phyloP scores from a whole-genome alignment of 805 yeast species.

The Starmerella geochares region DNA sequence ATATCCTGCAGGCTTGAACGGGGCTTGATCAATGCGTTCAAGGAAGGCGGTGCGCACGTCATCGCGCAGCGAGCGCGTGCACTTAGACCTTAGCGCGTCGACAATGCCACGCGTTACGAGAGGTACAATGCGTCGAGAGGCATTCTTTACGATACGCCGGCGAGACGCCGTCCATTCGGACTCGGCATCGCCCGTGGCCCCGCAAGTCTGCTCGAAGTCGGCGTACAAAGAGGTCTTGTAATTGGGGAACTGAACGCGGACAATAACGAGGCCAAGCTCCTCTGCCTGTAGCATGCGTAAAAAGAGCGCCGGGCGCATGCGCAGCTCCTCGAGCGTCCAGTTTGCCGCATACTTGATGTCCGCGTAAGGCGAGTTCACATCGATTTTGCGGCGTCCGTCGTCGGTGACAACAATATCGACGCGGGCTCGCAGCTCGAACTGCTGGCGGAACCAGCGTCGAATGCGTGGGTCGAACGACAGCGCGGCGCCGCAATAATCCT shows the following conservation, averaged over 20 bases:
- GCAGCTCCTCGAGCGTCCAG: conserved; percentile 65
- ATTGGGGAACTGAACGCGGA: conserved; percentile 49
- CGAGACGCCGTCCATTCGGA: conserved; percentile 78
- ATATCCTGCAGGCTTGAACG: conserved; percentile 70
- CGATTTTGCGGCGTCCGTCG: conserved; percentile 69
- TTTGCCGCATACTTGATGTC: conserved; percentile 86
- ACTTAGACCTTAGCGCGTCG: conserved; percentile 66
- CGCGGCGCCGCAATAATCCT: conserved; percentile 6
- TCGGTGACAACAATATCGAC: conserved; percentile 72
- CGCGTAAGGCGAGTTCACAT: conserved; percentile 67
- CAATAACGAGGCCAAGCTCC: conserved; percentile 55
- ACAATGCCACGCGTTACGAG: conserved; percentile 65
- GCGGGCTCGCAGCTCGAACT: conserved; percentile 49
- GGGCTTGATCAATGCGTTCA: conserved; percentile 80
- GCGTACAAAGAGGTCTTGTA: conserved; percentile 35
- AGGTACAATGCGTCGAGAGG: conserved; percentile 57
- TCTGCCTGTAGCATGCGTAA: conserved; percentile 91
- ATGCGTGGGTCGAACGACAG: conserved; percentile 51
- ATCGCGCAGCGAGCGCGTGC: conserved; percentile 59
- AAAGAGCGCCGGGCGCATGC: conserved; percentile 65
- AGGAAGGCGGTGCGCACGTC: conserved; percentile 62
- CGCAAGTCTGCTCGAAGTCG: conserved; percentile 29
- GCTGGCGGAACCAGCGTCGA: conserved; percentile 53
- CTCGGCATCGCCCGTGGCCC: conserved; percentile 40
- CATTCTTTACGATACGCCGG: conserved; percentile 51